Conservation (phyloP, 495 filamentous ascomycete species). For the Penicillium paradoxum region DNA sequence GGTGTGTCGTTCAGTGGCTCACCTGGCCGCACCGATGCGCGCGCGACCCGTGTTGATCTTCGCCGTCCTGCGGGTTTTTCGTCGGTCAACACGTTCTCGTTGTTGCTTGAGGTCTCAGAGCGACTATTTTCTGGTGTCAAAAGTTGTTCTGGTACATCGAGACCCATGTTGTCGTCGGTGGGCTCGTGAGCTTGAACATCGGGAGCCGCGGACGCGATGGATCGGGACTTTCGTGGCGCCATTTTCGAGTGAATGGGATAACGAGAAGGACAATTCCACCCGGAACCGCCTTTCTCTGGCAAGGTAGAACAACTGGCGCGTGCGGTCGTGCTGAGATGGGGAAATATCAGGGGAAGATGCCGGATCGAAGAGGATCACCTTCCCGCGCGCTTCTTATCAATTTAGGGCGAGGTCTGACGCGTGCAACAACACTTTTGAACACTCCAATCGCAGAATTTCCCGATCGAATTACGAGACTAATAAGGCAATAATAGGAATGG, state of each 20-base stretch:
- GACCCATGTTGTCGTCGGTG: slow-evolving; percentile 33
- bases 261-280: slow-evolving; percentile 13
- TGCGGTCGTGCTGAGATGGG: slow-evolving; percentile 10
- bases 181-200: slow-evolving; percentile 31
- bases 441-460: background rate
- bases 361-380: slow-evolving; percentile 24
- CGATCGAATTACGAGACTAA: background rate
- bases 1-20: slow-evolving; percentile 26
- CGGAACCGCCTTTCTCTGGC: slow-evolving; percentile 12
- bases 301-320: slow-evolving; percentile 9
- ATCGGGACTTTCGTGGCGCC: slow-evolving; percentile 26
- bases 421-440: slow-evolving; percentile 25
- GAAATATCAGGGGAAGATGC: slow-evolving; percentile 24
- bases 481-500: slow-evolving; percentile 1
- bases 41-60: slow-evolving; percentile 41
- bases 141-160: slow-evolving; percentile 43
- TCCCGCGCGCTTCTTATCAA: slow-evolving; percentile 32
- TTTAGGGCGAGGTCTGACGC: slow-evolving; percentile 30
- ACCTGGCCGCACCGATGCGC: slow-evolving; percentile 35
- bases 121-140: slow-evolving; percentile 45
- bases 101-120: slow-evolving; percentile 48
- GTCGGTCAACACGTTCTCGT: slow-evolving; percentile 40
- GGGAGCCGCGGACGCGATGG: slow-evolving; percentile 29
- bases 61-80: slow-evolving; percentile 36
- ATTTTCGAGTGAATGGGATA: slow-evolving; percentile 17